phyloP scores from a whole-genome alignment of 768 basidiomycete species.

The Lactarius pseudohatsudake region DNA sequence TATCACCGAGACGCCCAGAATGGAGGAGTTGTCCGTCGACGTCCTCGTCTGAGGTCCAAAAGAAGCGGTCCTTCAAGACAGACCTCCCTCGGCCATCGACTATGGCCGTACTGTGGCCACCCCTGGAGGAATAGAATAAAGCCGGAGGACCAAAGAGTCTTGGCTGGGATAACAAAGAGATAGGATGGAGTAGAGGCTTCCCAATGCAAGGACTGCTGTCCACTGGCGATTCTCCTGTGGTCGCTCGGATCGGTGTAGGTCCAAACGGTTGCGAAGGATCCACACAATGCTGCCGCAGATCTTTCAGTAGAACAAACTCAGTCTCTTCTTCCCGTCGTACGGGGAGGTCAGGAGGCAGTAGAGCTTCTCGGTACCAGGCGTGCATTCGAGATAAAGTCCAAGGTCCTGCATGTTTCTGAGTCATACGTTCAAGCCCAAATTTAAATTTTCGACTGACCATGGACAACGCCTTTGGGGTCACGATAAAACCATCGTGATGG shows the following conservation, averaged over 20 bases:
- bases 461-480: conserved; percentile 77
- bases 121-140: conserved; percentile 84
- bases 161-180: conserved; percentile 76
- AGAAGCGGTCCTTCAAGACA: conserved; percentile 74
- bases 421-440: background rate
- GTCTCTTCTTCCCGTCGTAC: conserved; percentile 74
- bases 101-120: conserved; percentile 84
- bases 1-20: conserved; percentile 66
- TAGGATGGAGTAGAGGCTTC: conserved; percentile 65
- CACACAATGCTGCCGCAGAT: conserved; percentile 72
- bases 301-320: conserved; percentile 66
- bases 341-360: conserved; percentile 80
- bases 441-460: conserved; percentile 51
- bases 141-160: conserved; percentile 85
- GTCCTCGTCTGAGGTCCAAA: conserved; percentile 72
- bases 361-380: conserved; percentile 82
- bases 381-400: conserved; percentile 91
- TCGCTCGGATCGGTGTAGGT: conserved; percentile 38
- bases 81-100: conserved; percentile 85
- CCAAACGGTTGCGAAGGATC: conserved; percentile 82
- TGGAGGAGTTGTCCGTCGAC: conserved; percentile 41
- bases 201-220: conserved; percentile 37
- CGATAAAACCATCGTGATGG: conserved; percentile 82
- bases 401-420: conserved; percentile 51
- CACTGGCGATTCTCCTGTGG: conserved; percentile 34